Conservation (phyloP, 139 green algal species). For the Trebouxia sp. region DNA sequence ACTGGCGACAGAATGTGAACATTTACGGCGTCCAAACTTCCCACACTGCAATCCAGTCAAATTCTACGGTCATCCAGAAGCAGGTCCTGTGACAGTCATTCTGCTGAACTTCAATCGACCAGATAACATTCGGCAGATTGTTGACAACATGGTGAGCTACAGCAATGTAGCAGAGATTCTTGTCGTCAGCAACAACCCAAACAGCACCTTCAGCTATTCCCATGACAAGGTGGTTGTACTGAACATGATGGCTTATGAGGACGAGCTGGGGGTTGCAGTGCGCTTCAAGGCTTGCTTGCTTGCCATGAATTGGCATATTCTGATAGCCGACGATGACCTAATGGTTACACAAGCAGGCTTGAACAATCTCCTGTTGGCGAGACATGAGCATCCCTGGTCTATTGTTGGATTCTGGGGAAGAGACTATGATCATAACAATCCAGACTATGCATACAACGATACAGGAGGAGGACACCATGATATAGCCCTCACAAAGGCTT, state of each 20-base stretch:
- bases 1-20: background rate
- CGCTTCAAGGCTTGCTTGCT: conserved; percentile 20
- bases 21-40: background rate
- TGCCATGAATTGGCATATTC: conserved; percentile 2
- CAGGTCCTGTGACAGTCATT: conserved; percentile 1
- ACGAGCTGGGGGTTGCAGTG: conserved; percentile 3
- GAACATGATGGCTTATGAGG: background rate
- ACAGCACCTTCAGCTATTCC: conserved; percentile 3
- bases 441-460: background rate
- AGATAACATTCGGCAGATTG: conserved; percentile 7
- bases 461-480: background rate
- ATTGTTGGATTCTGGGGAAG: conserved; percentile 10
- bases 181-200: conserved; percentile 12
- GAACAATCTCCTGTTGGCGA: background rate
- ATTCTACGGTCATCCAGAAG: background rate
- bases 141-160: conserved; percentile 10
- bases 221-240: conserved; percentile 25
- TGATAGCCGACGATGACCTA: conserved; percentile 21
- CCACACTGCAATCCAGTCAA: background rate
- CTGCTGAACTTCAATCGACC: conserved; percentile 2
- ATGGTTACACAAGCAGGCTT: conserved; percentile 13
- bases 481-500: conserved; percentile 23
- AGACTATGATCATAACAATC: background rate
- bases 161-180: conserved; percentile 21
- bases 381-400: background rate